phyloP scores from a whole-genome alignment of 2,329 filamentous ascomycete species.

The Emmonsia crescens region DNA sequence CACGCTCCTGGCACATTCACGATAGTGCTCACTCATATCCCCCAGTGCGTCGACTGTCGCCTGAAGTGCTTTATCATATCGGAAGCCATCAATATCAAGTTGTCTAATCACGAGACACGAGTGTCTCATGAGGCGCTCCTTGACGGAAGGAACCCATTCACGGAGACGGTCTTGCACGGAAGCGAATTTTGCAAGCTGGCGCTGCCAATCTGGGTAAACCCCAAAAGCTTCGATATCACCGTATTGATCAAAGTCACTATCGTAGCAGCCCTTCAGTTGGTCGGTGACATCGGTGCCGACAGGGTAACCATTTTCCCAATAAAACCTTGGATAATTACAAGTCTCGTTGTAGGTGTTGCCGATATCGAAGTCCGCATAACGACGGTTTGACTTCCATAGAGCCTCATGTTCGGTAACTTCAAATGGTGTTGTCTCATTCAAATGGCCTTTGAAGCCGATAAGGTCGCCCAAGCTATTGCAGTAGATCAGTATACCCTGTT shows the following conservation, averaged over 20 bases:
- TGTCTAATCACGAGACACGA: conserved; percentile 53
- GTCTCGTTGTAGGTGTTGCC: conserved; percentile 44
- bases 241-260: conserved; percentile 56
- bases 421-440: conserved; percentile 50
- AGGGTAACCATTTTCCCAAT: conserved; percentile 46
- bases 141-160: conserved; percentile 51
- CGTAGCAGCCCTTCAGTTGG: conserved; percentile 45
- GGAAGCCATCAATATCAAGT: conserved; percentile 56
- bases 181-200: conserved; percentile 55
- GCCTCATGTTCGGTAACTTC: conserved; percentile 46
- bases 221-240: conserved; percentile 55
- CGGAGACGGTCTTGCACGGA: conserved; percentile 57
- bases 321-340: conserved; percentile 52
- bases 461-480: conserved; percentile 46
- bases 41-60: conserved; percentile 52
- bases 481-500: background rate
- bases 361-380: conserved; percentile 49
- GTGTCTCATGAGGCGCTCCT: conserved; percentile 48
- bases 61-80: conserved; percentile 57
- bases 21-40: conserved; percentile 46
- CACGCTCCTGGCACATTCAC: conserved; percentile 45
- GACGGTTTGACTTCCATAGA: conserved; percentile 43
- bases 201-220: conserved; percentile 52
- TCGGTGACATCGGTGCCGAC: conserved; percentile 38
- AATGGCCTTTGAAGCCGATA: conserved; percentile 50